These are phyloP conservation scores for Helotiales sp. DNA, from an alignment of 2,329 filamentous ascomycete genomes.

Conservation along the genomic window DNA sequence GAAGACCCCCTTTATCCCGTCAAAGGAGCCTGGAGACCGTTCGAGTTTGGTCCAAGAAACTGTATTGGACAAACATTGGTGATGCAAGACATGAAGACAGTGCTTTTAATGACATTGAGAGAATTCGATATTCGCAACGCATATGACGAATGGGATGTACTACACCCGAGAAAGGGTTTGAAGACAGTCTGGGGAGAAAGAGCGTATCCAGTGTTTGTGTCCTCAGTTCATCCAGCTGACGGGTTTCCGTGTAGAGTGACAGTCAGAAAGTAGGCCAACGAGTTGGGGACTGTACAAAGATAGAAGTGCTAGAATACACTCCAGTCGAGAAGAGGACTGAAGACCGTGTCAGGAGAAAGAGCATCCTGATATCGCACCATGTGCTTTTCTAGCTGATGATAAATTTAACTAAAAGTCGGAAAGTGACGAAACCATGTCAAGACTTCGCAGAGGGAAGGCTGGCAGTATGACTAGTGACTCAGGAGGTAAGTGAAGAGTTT, in stretches of 20 bases:
- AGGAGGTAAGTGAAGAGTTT: background rate
- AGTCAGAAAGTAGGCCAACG: background rate
- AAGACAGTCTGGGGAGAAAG: constrained; percentile 29
- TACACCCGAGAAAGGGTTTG: constrained; percentile 22
- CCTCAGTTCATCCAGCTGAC: constrained; percentile 32
- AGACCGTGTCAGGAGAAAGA: background rate
- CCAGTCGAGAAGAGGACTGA: background rate
- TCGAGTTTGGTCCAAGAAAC: constrained; percentile 58
- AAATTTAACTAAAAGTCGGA: no score
- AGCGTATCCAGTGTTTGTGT: constrained; percentile 30
- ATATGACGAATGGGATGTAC: constrained; percentile 32
- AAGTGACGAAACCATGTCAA: no score
- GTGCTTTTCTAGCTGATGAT: background rate
- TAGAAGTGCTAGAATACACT: background rate
- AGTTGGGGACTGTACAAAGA: background rate
- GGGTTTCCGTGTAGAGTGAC: constrained; percentile 45
- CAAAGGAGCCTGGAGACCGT: constrained; percentile 57
- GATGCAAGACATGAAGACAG: constrained; percentile 53
- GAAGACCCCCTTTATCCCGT: constrained; percentile 44
- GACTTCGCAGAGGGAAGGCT: no score
- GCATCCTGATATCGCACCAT: background rate
- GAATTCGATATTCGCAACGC: constrained; percentile 33
- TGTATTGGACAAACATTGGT: constrained; percentile 62
- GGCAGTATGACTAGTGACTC: background rate
- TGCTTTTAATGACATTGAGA: constrained; percentile 53